These are phyloP conservation scores for Nannochloropsis gaditana DNA, from an alignment of 108 stramenopile genomes.

Conservation along the genomic window DNA sequence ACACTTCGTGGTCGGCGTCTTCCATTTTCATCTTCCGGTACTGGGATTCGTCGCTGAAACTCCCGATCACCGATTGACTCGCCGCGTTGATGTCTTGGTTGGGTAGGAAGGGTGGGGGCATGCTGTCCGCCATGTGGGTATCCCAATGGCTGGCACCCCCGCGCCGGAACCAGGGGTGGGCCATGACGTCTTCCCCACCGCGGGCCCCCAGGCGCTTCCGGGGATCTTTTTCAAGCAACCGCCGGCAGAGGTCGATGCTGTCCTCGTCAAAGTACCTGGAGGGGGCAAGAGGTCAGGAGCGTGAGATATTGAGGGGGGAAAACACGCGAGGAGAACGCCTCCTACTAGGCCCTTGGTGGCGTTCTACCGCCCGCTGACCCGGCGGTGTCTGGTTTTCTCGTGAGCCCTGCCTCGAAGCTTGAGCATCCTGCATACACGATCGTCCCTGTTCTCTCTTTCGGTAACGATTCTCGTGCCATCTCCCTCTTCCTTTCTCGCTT, in stretches of 20 bases:
- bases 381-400: no score
- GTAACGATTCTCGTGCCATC: no score
- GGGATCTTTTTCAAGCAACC: slow-evolving; percentile 72
- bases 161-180: slow-evolving; percentile 76
- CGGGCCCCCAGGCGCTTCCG: slow-evolving; percentile 65
- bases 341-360: background rate
- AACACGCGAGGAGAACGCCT: background rate
- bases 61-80: slow-evolving; percentile 43
- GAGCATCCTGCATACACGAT: no score
- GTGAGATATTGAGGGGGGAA: background rate
- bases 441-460: no score
- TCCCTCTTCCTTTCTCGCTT: background rate
- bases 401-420: no score
- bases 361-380: no score
- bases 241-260: slow-evolving; percentile 69
- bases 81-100: slow-evolving; percentile 83
- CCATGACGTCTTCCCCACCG: slow-evolving; percentile 81
- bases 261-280: slow-evolving; percentile 59
- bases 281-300: background rate
- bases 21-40: background rate
- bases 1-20: slow-evolving; percentile 42
- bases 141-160: slow-evolving; percentile 68
- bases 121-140: slow-evolving; percentile 62
- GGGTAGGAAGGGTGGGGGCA: slow-evolving; percentile 72
- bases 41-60: slow-evolving; percentile 30